Evolutionary conservation across 176 grass and related monocot genomes (phyloP).

Genomic region (Cocos nucifera): DNA sequence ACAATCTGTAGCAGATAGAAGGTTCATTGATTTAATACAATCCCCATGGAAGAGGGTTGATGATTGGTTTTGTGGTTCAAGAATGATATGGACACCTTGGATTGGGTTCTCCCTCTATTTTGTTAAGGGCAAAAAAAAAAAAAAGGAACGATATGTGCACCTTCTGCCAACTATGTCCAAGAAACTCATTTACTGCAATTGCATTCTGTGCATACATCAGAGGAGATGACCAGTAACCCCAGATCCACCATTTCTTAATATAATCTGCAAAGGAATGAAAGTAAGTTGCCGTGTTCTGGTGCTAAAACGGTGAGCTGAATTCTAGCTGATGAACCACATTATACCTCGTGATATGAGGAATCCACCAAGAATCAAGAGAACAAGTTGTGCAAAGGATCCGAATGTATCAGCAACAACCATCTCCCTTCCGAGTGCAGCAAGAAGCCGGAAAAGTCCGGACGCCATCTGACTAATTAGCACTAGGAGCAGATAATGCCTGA

Average conservation of each 20-base stretch:
- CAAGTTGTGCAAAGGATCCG: slow-evolving; percentile 82
- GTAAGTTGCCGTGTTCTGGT: slow-evolving; percentile 6
- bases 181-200: slow-evolving; percentile 80
- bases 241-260: slow-evolving; percentile 92
- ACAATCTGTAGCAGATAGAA: slow-evolving; percentile 21
- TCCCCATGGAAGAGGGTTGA: too few relatives aligned
- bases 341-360: slow-evolving; percentile 86
- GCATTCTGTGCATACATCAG: slow-evolving; percentile 97
- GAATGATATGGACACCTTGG: too few relatives aligned
- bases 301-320: too few relatives aligned
- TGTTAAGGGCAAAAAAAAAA: too few relatives aligned
- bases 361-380: slow-evolving; percentile 92
- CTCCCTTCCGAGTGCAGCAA: slow-evolving; percentile 83
- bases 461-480: slow-evolving; percentile 90
- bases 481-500: slow-evolving; percentile 79
- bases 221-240: slow-evolving; percentile 94
- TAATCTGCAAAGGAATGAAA: slow-evolving; percentile 35
- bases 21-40: background rate
- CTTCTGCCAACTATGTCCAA: slow-evolving; percentile 70
- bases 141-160: slow-evolving; percentile 8
- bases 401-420: slow-evolving; percentile 97
- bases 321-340: too few relatives aligned
- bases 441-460: slow-evolving; percentile 79
- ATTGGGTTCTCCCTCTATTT: too few relatives aligned
- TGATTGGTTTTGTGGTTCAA: too few relatives aligned